phyloP scores from a whole-genome alignment of 169 alveolate species.

The Plasmodium berghei region DNA sequence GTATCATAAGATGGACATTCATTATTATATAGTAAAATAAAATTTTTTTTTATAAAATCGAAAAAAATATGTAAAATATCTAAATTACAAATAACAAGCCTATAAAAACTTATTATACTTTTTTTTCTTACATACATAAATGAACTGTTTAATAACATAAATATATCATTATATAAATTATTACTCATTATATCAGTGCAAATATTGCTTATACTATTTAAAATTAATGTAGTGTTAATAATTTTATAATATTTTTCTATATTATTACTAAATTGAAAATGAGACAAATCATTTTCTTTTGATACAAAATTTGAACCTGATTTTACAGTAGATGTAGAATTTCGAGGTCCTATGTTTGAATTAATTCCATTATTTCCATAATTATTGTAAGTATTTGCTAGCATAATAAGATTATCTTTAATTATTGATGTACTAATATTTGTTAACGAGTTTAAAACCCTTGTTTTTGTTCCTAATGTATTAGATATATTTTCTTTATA shows the following conservation, averaged over 20 bases:
- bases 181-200: slow-evolving; percentile 57
- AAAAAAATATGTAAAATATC: slow-evolving; percentile 25
- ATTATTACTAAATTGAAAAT: background rate
- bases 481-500: slow-evolving; percentile 20
- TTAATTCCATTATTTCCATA: background rate
- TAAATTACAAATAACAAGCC: slow-evolving; percentile 25
- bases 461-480: background rate
- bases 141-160: slow-evolving; percentile 30
- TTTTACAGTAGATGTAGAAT: no score
- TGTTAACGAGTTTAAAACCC: slow-evolving; percentile 16
- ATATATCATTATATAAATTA: slow-evolving; percentile 28
- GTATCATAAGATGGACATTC: slow-evolving; percentile 30
- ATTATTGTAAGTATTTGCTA: background rate
- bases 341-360: background rate
- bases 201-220: slow-evolving; percentile 46
- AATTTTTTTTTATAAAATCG: slow-evolving; percentile 27
- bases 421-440: slow-evolving; percentile 14
- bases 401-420: slow-evolving; percentile 16
- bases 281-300: background rate
- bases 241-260: slow-evolving; percentile 7
- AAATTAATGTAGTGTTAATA: slow-evolving; percentile 31
- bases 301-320: background rate
- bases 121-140: slow-evolving; percentile 39
- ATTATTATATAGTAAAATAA: slow-evolving; percentile 24
- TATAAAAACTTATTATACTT: slow-evolving; percentile 33